Base-by-base conservation (phyloP, 73 alveolate genomes). In the Paramecium sexaurelia region DNA sequence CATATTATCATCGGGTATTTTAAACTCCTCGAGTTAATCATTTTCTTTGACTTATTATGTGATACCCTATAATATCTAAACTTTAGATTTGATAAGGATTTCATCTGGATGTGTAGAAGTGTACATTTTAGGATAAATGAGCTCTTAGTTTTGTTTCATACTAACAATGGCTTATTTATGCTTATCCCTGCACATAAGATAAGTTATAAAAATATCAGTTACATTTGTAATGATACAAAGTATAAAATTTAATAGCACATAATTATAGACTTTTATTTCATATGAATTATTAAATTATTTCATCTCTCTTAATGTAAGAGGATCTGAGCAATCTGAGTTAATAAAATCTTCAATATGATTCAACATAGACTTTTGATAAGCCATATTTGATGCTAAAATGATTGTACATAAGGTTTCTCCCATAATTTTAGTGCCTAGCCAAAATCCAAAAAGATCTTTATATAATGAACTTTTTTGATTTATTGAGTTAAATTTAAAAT, bases 61-160 rank as follows among this genome's bases (percentile, higher is more conserved):
- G 6, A n/a, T 51, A 6, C 29, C 67, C 67, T 51, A 20, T 0
- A 51, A 4, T 51, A 51, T 51, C 7, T 61, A 61, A 2, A 61
- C 83, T 26, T 11, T 61, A 61, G 43, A 29, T 29, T 32, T 61
- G 7, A 29, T 61, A 13, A 61, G 39, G 7, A 22, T 29, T 10
- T 61, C 83, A 24, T 61, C 83, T 61, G 83, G 83, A 61, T 61
- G 83, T 10, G 83, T 61, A 2, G 83, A 61, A 61, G 83, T 61
- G 11, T 61, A 24, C 47, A 29, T 61, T 61, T 61, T 26, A 61
- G 83, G 83, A 61, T 61, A 32, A 2, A 32, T 22, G 7, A 10
- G 3, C 10, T 61, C 83, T 61, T 24, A 26, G 11, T 29, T 26
- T 61, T 26, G 7, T 61, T 51, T 51, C 33, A 51, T 51, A 15